Conservation (phyloP, 2,329 filamentous ascomycete genomes). For the Periconia sp. region DNA sequence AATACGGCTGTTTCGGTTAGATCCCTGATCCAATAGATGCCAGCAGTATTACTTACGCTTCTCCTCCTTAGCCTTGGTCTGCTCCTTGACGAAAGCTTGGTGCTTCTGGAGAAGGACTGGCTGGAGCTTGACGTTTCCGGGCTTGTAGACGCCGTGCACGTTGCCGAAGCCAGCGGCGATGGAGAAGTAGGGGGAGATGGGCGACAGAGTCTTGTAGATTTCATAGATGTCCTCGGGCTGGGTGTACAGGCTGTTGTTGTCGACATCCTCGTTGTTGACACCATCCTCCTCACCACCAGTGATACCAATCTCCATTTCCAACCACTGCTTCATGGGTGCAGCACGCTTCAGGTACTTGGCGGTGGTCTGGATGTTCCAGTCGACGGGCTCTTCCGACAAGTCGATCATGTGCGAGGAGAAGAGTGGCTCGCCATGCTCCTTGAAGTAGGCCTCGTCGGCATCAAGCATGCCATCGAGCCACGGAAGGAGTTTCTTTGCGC, state of each 20-base stretch:
- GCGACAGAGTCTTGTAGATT: slow-evolving; percentile 75
- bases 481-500: slow-evolving; percentile 98
- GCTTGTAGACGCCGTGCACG: slow-evolving; percentile 99
- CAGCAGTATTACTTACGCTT: no score
- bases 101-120: slow-evolving; percentile 96
- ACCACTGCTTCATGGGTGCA: slow-evolving; percentile 95
- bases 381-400: slow-evolving; percentile 79
- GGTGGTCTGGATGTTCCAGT: slow-evolving; percentile 91
- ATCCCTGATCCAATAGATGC: no score
- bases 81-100: slow-evolving; percentile 87
- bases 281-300: slow-evolving; percentile 98
- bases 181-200: slow-evolving; percentile 93
- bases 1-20: no score
- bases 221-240: slow-evolving; percentile 72
- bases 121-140: slow-evolving; percentile 95
- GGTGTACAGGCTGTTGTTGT: slow-evolving; percentile 97
- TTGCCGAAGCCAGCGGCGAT: slow-evolving; percentile 99
- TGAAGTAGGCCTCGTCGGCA: slow-evolving; percentile 94
- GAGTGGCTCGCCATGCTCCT: slow-evolving; percentile 87
- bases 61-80: slow-evolving; percentile 72
- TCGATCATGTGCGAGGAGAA: slow-evolving; percentile 99
- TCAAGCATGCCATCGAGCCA: slow-evolving; percentile 84
- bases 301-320: slow-evolving; percentile 89
- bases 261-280: slow-evolving; percentile 97
- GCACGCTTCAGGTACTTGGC: slow-evolving; percentile 92